Evolutionary conservation across 2,329 filamentous ascomycete genomes (phyloP).

Genomic region (Phoma sp.): DNA sequence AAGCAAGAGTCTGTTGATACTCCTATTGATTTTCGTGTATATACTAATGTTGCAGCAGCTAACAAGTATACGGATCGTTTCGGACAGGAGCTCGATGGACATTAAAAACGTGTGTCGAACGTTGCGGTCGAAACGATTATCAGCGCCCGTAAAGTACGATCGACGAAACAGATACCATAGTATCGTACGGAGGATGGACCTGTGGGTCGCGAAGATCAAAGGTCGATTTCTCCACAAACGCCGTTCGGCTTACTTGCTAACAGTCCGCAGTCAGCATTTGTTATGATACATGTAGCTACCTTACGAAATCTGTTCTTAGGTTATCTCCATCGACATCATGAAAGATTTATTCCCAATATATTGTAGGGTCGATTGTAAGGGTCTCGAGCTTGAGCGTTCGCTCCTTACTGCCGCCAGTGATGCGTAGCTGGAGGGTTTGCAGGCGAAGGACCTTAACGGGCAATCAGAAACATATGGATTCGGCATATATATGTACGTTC

Average conservation of each 20-base stretch:
- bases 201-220: neutral
- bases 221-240: neutral
- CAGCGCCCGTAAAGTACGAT: neutral
- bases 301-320: neutral
- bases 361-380: neutral
- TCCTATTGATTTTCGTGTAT: neutral
- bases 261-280: neutral
- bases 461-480: too few relatives aligned
- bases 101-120: neutral
- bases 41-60: neutral
- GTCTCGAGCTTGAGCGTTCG: too few relatives aligned
- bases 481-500: too few relatives aligned
- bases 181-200: neutral
- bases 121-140: too few relatives aligned
- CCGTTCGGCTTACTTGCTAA: neutral
- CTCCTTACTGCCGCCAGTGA: too few relatives aligned
- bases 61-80: slow-evolving; percentile 7
- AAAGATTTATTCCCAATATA: neutral
- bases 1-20: slow-evolving; percentile 4
- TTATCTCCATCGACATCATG: neutral
- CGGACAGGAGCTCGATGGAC: slow-evolving; percentile 5
- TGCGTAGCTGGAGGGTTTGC: too few relatives aligned
- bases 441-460: too few relatives aligned
- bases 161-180: neutral
- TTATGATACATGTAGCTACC: neutral